A percentile compares a stretch with the other conserved stretches of the same genome.
Evolutionary conservation across 192 early-diverging fungal genomes (phyloP).

Genomic region (Linderina pennispora): DNA sequence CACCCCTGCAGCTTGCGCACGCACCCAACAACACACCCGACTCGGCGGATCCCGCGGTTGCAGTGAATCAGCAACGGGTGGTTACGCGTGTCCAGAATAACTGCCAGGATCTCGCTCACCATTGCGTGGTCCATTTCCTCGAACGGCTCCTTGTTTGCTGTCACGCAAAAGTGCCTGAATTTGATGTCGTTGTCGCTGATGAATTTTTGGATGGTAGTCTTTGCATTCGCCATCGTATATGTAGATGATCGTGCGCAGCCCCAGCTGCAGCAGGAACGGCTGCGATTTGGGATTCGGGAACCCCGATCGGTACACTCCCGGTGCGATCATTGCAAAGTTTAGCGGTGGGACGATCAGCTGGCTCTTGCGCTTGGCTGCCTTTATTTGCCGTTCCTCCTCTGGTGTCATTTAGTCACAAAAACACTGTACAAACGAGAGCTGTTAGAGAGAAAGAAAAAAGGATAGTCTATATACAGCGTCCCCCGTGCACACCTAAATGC

Average conservation of each 20-base stretch:
- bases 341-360: constrained; percentile 79
- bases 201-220: constrained; percentile 64
- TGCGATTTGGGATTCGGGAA: constrained; percentile 89
- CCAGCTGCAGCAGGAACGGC: constrained; percentile 80
- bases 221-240: constrained; percentile 69
- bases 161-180: constrained; percentile 72
- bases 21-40: constrained; percentile 91
- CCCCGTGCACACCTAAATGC: no score
- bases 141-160: constrained; percentile 76
- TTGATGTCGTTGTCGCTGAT: constrained; percentile 64
- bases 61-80: constrained; percentile 82
- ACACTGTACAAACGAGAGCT: constrained; percentile 6
- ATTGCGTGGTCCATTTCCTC: constrained; percentile 31
- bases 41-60: constrained; percentile 89
- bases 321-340: constrained; percentile 92
- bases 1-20: constrained; percentile 90
- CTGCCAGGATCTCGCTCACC: constrained; percentile 25
- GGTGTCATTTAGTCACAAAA: no score
- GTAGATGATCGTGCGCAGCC: constrained; percentile 84
- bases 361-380: constrained; percentile 22
- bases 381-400: constrained; percentile 21
- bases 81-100: constrained; percentile 38
- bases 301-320: constrained; percentile 90
- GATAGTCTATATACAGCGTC: no score
- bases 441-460: not conserved